Percentiles rank a stretch among this genome's conserved stretches.
phyloP scores from a whole-genome alignment of 2,329 filamentous ascomycete species.

The Incumbomyces lentus region DNA sequence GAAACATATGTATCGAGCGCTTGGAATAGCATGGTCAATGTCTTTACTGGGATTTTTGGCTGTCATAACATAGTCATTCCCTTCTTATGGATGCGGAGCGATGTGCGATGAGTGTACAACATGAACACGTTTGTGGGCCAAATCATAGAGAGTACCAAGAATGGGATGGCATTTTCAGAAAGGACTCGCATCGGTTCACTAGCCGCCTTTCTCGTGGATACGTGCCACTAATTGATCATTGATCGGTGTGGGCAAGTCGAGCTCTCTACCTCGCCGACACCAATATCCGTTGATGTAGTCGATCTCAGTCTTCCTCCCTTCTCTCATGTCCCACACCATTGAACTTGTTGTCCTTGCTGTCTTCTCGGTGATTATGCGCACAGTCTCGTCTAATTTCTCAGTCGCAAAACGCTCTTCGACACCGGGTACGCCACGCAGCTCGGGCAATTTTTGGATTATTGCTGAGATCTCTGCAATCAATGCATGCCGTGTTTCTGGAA shows the following conservation, averaged over 20 bases:
- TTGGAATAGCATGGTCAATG: constrained; percentile 34
- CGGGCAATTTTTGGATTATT: constrained; percentile 10
- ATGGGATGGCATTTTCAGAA: no score
- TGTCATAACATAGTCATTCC: no score
- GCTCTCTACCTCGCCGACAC: constrained; percentile 8
- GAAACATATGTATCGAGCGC: constrained; percentile 26
- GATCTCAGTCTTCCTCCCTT: constrained; percentile 16
- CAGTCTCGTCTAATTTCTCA: constrained; percentile 3
- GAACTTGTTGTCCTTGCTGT: constrained; percentile 13
- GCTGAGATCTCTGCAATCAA: constrained; percentile 17
- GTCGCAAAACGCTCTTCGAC: constrained; percentile 10
- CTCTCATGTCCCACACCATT: constrained; percentile 16
- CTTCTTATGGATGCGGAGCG: no score
- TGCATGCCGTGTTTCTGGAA: constrained; percentile 7
- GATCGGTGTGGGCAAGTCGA: not conserved
- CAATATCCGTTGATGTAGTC: constrained; percentile 15
- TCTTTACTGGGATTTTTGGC: constrained; percentile 32
- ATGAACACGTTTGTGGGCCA: no score
- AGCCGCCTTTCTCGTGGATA: no score
- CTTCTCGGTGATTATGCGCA: constrained; percentile 12
- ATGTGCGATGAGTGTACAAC: no score
- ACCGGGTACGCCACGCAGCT: constrained; percentile 9
- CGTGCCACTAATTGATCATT: not conserved
- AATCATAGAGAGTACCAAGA: no score
- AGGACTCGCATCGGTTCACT: no score